Percentiles rank a stretch among this genome's conserved stretches.
These are phyloP conservation scores for Pisolithus sp. DNA, from an alignment of 768 basidiomycete species.

Conservation along the genomic window DNA sequence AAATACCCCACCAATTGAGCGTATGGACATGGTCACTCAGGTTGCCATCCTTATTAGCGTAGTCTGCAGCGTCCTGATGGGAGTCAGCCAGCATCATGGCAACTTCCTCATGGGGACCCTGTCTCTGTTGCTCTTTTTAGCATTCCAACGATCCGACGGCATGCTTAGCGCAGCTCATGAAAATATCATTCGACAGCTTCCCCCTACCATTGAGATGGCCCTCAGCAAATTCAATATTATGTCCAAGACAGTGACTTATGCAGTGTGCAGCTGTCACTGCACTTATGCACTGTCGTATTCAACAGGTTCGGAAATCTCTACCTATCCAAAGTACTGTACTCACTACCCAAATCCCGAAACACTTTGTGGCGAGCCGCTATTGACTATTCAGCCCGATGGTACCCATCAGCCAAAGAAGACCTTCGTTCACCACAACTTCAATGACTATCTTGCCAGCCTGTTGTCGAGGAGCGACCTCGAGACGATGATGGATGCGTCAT, in stretches of 20 bases:
- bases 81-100: too few relatives aligned
- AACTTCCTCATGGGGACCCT: too few relatives aligned
- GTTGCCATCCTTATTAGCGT: background rate
- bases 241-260: too few relatives aligned
- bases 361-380: background rate
- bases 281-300: too few relatives aligned
- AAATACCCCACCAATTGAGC: too few relatives aligned
- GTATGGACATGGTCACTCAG: too few relatives aligned
- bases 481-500: too few relatives aligned
- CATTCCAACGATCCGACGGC: background rate
- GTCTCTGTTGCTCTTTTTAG: background rate
- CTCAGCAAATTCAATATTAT: too few relatives aligned
- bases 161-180: background rate
- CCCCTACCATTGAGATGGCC: background rate
- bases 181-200: background rate
- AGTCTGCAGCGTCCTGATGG: too few relatives aligned
- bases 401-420: background rate
- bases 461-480: background rate
- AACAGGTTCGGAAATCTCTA: too few relatives aligned
- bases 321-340: too few relatives aligned
- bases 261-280: too few relatives aligned
- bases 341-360: background rate
- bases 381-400: background rate
- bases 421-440: conserved; percentile 3
- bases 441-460: background rate